phyloP scores from a whole-genome alignment of 257 asterid species.

The Agastache rugosa region DNA sequence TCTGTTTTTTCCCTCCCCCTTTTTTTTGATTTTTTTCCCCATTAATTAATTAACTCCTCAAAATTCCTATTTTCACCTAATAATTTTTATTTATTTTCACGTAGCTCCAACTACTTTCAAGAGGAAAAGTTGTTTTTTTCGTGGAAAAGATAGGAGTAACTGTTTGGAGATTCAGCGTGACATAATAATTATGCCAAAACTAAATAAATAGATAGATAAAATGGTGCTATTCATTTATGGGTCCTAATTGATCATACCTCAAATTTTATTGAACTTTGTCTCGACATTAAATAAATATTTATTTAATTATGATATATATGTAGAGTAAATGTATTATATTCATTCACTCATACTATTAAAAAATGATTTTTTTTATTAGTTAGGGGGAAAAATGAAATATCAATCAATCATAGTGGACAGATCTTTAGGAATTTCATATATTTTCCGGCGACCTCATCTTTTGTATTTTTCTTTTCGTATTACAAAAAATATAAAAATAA shows the following conservation, averaged over 20 bases:
- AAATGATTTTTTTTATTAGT: too few relatives aligned
- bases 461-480: too few relatives aligned
- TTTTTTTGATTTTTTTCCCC: not conserved
- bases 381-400: not conserved
- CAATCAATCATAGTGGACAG: too few relatives aligned
- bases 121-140: not conserved
- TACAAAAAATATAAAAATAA: too few relatives aligned
- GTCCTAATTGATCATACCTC: not conserved
- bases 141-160: not conserved
- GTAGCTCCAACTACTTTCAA: not conserved
- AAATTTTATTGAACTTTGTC: not conserved
- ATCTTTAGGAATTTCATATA: too few relatives aligned
- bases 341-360: not conserved
- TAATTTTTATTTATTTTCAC: not conserved
- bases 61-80: slow-evolving; percentile 14
- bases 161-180: not conserved
- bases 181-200: not conserved
- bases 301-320: too few relatives aligned
- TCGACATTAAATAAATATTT: not conserved
- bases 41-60: not conserved
- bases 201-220: not conserved
- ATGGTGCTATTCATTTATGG: not conserved
- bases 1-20: slow-evolving; percentile 52
- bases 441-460: too few relatives aligned
- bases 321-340: not conserved